Percentiles rank a stretch among this genome's conserved stretches.
Evolutionary conservation across 2,329 filamentous ascomycete species (phyloP).

Genomic region (Tothia fuscella): DNA sequence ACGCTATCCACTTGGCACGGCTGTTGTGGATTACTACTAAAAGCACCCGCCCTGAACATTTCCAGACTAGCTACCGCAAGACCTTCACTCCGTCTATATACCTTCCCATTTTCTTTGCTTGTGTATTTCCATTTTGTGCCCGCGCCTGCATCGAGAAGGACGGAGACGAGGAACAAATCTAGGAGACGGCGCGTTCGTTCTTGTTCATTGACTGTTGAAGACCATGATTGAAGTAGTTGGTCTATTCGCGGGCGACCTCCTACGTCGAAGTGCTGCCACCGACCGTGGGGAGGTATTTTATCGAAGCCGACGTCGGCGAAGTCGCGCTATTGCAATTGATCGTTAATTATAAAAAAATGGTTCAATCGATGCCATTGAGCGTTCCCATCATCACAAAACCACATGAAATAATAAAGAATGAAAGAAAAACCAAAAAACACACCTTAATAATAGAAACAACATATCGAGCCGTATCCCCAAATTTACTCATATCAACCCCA

Average conservation of each 20-base stretch:
- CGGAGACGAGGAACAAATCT: constrained; percentile 69
- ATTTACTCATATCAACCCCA: constrained; percentile 75
- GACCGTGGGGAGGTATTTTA: constrained; percentile 72
- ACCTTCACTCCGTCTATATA: constrained; percentile 78
- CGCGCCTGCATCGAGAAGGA: constrained; percentile 76
- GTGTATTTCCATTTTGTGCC: constrained; percentile 88
- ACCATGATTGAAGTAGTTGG: constrained; percentile 58
- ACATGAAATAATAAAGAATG: constrained; percentile 6
- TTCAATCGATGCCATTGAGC: background rate
- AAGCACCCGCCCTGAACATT: constrained; percentile 88
- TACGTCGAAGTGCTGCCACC: constrained; percentile 77
- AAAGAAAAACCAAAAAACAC: constrained; percentile 20
- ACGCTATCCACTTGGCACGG: constrained; percentile 83
- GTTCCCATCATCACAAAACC: constrained; percentile 1
- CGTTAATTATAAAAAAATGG: no score
- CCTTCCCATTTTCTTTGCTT: constrained; percentile 72
- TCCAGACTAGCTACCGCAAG: constrained; percentile 68
- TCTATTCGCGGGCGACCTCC: constrained; percentile 64
- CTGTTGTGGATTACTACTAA: constrained; percentile 70
- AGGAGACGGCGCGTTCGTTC: constrained; percentile 65
- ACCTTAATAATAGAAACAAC: constrained; percentile 94
- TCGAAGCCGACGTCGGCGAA: constrained; percentile 52
- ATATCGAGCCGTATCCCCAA: constrained; percentile 71
- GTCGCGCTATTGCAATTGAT: constrained; percentile 43
- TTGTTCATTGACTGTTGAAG: constrained; percentile 53